Evolutionary conservation across 176 grass and related monocot species (phyloP).

Genomic region (Saccharum officinarum): DNA sequence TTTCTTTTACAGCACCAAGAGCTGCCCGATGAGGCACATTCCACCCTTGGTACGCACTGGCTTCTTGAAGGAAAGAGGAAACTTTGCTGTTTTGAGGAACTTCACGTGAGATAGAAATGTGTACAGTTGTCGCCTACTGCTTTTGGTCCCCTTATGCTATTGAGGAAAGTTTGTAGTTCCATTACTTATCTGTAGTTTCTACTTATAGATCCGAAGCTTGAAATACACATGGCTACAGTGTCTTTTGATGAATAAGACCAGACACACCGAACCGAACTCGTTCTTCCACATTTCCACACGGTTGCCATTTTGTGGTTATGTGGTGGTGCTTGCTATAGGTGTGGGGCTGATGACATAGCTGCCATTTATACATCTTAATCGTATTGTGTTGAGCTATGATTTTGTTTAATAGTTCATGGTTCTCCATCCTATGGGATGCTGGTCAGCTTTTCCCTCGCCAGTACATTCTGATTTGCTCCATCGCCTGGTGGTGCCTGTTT

Average conservation of each 20-base stretch:
- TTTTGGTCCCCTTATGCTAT: conserved; percentile 29
- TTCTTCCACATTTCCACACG: not conserved
- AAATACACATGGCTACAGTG: conserved; percentile 37
- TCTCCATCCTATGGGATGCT: not conserved
- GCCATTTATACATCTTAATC: conserved; percentile 23
- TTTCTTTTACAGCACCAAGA: conserved; percentile 64
- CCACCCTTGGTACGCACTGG: not conserved
- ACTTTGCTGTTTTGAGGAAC: conserved; percentile 40
- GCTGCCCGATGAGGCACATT: conserved; percentile 35
- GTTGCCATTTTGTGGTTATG: conserved; percentile 1
- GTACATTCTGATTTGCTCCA: not conserved
- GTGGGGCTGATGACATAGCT: not conserved
- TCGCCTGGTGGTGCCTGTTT: not conserved
- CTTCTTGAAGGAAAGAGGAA: conserved; percentile 36
- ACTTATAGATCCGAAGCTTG: conserved; percentile 29
- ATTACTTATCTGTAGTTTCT: conserved; percentile 36
- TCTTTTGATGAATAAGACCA: conserved; percentile 46
- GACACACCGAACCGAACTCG: not conserved
- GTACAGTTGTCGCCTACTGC: conserved; percentile 57
- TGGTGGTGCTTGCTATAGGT: not conserved
- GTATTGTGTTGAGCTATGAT: conserved; percentile 24
- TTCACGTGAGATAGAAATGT: conserved; percentile 50
- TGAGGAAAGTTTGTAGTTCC: conserved; percentile 44
- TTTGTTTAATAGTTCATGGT: conserved; percentile 9
- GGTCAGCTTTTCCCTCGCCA: not conserved